Evolutionary conservation across 225 moss, liverwort and hornwort genomes (phyloP).

Genomic region (Ulota crispa): DNA sequence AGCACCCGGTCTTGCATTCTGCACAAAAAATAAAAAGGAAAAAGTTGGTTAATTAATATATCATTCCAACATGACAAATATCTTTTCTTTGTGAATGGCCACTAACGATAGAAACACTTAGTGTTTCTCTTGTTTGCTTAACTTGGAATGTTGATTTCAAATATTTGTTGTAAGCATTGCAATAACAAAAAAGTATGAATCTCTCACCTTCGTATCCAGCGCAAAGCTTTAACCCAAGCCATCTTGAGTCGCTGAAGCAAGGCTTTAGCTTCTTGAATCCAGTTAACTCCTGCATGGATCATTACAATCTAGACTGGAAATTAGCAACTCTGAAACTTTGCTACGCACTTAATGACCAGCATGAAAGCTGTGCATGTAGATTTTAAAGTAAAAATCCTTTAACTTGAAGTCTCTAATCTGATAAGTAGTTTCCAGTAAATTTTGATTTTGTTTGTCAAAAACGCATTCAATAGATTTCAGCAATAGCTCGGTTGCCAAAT

Average conservation of each 20-base stretch:
- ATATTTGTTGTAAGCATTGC: background rate
- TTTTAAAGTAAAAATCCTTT: background rate
- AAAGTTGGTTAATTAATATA: background rate
- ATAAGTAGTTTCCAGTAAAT: background rate
- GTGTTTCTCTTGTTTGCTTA: background rate
- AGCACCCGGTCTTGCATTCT: background rate
- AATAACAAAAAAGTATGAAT: background rate
- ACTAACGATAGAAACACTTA: background rate
- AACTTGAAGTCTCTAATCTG: background rate
- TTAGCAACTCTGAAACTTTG: background rate
- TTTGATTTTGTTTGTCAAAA: background rate
- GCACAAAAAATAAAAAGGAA: background rate
- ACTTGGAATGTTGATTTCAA: background rate
- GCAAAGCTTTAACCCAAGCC: background rate
- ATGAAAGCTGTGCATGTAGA: background rate
- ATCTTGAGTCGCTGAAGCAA: background rate
- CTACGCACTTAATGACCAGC: background rate
- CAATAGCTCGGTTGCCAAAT: background rate
- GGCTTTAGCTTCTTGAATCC: slow-evolving; percentile 26
- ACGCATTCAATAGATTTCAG: background rate
- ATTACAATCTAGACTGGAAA: background rate
- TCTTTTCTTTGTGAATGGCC: background rate
- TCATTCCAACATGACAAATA: background rate
- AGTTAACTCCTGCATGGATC: slow-evolving; percentile 17
- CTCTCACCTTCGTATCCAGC: slow-evolving; percentile 12